phyloP scores from a whole-genome alignment of 805 yeast species.

The Lipomyces yamanashiensis region DNA sequence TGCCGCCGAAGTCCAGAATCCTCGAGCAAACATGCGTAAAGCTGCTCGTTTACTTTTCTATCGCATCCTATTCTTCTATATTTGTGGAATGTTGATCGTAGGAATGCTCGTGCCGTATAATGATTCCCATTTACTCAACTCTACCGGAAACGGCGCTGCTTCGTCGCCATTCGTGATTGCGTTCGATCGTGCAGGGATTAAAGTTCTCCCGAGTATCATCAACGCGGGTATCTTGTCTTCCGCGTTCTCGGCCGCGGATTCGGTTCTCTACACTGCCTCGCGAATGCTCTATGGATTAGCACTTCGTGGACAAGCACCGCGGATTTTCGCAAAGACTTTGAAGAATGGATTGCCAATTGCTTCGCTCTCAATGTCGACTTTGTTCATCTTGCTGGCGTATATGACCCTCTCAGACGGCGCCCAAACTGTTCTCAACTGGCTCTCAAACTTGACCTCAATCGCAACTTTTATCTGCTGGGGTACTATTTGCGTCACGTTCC shows the following conservation, averaged over 20 bases:
- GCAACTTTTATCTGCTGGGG: constrained; percentile 68
- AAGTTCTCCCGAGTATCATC: constrained; percentile 72
- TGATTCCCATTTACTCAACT: constrained; percentile 62
- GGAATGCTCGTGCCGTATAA: constrained; percentile 76
- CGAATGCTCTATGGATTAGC: constrained; percentile 73
- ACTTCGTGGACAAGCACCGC: constrained; percentile 73
- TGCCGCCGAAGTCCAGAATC: constrained; percentile 78
- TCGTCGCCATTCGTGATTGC: constrained; percentile 85
- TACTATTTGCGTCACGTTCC: constrained; percentile 60
- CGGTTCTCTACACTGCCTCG: constrained; percentile 24
- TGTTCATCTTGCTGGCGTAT: constrained; percentile 51
- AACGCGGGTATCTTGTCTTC: constrained; percentile 77
- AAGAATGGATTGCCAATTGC: constrained; percentile 71
- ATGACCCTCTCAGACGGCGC: constrained; percentile 60
- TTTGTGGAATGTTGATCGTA: constrained; percentile 76
- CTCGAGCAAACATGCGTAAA: constrained; percentile 72
- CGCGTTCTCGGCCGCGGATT: constrained; percentile 69
- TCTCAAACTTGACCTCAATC: constrained; percentile 70
- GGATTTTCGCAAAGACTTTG: constrained; percentile 63
- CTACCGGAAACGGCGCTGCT: constrained; percentile 71
- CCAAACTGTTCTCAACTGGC: constrained; percentile 70
- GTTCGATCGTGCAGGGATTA: constrained; percentile 64
- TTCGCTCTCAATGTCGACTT: constrained; percentile 56
- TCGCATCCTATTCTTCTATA: constrained; percentile 68
- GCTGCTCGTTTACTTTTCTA: constrained; percentile 78